Base-by-base conservation (phyloP, 441 rosid genomes). In the Bruguiera hainesii region DNA sequence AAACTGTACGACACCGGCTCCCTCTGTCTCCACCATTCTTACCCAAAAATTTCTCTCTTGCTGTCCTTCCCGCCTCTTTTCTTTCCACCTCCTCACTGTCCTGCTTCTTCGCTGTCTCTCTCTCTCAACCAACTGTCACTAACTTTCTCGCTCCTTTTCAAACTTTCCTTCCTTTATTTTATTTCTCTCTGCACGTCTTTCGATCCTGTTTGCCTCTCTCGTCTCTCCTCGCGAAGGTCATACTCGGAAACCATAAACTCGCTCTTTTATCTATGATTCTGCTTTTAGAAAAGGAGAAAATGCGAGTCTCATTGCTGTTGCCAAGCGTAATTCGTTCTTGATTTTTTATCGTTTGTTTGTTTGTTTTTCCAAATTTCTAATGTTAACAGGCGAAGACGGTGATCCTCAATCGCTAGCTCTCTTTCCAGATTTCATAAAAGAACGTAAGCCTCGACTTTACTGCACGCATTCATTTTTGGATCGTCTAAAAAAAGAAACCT, bases 191-290 rank as follows among this genome's bases (percentile, higher is more conserved):
- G 18, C 18, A 0, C 13, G 48, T 42, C 48, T 0, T 42, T 42
- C 15, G 25, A 19, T 72, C 35, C 39, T 3, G 61, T 56, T 65
- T 28, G 35, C 53, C 49, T 59, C 49, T 51, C 21, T 30, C 51
- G 53, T 63, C 52, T 53, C 37, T 39, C 64, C 67, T 59, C 21
- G 33, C 64, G 78, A 65, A 73, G 73, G 74, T 73, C 73, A n/a
- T 69, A 63, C 67, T 74, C 69, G 70, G 23, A 15, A 73, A 57
- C 80, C 64, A 67, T 26, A 64, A 51, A 33, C 50, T 59, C 60
- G 37, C n/a, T 65, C 66, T 66, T 60, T 20, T 63, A 64, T 53
- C 11, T 52, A 25, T 46, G 50, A 15, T 35, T 61, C 48, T 13
- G 48, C 3, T 42, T 42, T 42, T 13, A 42, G 48, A 42, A 42